Conservation (phyloP, 768 basidiomycete species). For the Terana coerulea region DNA sequence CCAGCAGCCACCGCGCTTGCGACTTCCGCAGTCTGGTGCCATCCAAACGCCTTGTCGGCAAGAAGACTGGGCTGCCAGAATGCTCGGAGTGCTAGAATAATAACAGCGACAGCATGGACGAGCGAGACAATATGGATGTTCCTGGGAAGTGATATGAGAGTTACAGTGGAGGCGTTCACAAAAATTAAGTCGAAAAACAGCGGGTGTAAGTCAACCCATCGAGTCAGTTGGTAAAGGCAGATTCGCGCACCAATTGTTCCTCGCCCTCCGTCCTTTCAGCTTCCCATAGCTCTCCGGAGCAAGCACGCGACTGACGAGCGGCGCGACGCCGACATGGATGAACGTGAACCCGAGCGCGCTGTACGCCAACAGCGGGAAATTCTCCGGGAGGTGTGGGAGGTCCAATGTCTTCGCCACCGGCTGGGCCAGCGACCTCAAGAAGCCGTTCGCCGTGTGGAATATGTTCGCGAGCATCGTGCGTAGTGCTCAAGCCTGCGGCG, state of each 20-base stretch:
- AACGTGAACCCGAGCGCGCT: slow-evolving; percentile 55
- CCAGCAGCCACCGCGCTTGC: slow-evolving; percentile 69
- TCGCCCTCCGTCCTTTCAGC: slow-evolving; percentile 37
- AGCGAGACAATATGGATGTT: slow-evolving; percentile 70
- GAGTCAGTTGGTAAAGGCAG: neutral
- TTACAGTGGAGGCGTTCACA: neutral
- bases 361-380: slow-evolving; percentile 50
- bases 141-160: slow-evolving; percentile 36
- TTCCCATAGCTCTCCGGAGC: slow-evolving; percentile 49
- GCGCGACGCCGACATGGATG: slow-evolving; percentile 57
- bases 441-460: slow-evolving; percentile 16
- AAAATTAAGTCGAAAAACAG: neutral
- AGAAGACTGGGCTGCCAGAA: slow-evolving; percentile 44
- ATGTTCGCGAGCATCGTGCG: neutral
- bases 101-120: slow-evolving; percentile 62
- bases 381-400: slow-evolving; percentile 50
- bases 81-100: slow-evolving; percentile 57
- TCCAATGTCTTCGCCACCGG: slow-evolving; percentile 34
- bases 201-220: neutral
- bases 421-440: slow-evolving; percentile 15
- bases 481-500: no score
- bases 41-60: slow-evolving; percentile 73
- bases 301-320: slow-evolving; percentile 42
- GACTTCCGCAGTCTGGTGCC: slow-evolving; percentile 54
- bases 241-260: slow-evolving; percentile 57